phyloP scores from a whole-genome alignment of 805 yeast species.

The Kregervanrija delftensis region DNA sequence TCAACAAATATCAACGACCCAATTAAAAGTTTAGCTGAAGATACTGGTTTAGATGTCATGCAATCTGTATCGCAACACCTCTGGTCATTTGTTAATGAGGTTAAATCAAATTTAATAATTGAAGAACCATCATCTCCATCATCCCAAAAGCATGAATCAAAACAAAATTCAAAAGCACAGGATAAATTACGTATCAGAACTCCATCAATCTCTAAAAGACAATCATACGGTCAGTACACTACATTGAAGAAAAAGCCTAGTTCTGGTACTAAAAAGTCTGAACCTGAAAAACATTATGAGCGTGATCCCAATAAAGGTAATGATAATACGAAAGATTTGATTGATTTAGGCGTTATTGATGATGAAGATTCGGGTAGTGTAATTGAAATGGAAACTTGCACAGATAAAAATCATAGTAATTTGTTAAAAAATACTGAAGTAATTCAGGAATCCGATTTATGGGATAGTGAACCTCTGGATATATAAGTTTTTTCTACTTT shows the following conservation, averaged over 20 bases:
- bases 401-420: background rate
- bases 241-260: slow-evolving; percentile 12
- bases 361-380: slow-evolving; percentile 1
- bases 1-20: slow-evolving; percentile 18
- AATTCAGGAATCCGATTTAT: slow-evolving; percentile 18
- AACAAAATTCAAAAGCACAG: slow-evolving; percentile 1
- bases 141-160: background rate
- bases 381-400: background rate
- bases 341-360: background rate
- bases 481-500: slow-evolving; percentile 1
- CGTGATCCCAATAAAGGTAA: background rate
- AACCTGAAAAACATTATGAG: too few species aligned
- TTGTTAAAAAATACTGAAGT: slow-evolving; percentile 4
- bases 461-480: slow-evolving; percentile 19
- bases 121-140: slow-evolving; percentile 10
- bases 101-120: slow-evolving; percentile 28
- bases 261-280: background rate
- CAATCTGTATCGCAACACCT: slow-evolving; percentile 35
- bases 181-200: slow-evolving; percentile 10
- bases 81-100: slow-evolving; percentile 47
- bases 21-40: slow-evolving; percentile 16
- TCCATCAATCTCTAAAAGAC: slow-evolving; percentile 25
- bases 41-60: slow-evolving; percentile 23
- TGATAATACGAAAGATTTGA: background rate
- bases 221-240: slow-evolving; percentile 22